These are phyloP conservation scores for Dioscorea zingiberensis DNA, from an alignment of 106 monocot genomes.

Conservation along the genomic window DNA sequence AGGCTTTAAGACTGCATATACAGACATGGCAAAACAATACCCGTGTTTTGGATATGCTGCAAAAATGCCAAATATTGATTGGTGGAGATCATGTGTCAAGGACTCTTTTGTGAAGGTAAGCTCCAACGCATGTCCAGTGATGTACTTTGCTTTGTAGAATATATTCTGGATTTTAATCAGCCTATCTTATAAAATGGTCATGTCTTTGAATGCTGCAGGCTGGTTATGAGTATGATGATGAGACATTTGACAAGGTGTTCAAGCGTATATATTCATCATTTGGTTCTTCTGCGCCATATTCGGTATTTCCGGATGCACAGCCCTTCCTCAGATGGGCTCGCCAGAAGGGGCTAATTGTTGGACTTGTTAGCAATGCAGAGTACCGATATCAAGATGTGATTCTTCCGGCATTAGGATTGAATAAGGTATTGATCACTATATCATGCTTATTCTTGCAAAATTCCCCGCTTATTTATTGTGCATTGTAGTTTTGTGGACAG, in stretches of 20 bases:
- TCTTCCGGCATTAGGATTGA: constrained; percentile 82
- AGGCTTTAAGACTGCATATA: constrained; percentile 87
- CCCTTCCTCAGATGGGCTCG: constrained; percentile 91
- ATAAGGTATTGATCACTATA: constrained; percentile 35
- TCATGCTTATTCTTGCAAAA: too few relatives aligned
- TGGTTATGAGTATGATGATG: constrained; percentile 92
- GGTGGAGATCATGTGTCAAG: constrained; percentile 95
- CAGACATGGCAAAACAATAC: constrained; percentile 69
- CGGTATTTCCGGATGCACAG: constrained; percentile 72
- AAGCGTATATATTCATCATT: constrained; percentile 82
- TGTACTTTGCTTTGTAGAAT: neutral
- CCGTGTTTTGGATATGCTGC: constrained; percentile 88
- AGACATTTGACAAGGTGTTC: constrained; percentile 95
- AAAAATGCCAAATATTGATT: constrained; percentile 82
- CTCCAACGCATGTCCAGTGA: neutral
- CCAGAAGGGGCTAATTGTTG: constrained; percentile 53
- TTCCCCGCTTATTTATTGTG: too few relatives aligned
- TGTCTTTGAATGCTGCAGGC: constrained; percentile 38
- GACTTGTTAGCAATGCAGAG: constrained; percentile 91
- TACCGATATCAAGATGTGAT: constrained; percentile 92
- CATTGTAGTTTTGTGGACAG: too few relatives aligned
- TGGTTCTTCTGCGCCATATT: constrained; percentile 91
- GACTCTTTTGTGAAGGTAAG: constrained; percentile 84
- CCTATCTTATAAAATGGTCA: neutral
- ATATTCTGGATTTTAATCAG: neutral